phyloP scores from a whole-genome alignment of 495 filamentous ascomycete genomes.

The Talaromyces ruber region DNA sequence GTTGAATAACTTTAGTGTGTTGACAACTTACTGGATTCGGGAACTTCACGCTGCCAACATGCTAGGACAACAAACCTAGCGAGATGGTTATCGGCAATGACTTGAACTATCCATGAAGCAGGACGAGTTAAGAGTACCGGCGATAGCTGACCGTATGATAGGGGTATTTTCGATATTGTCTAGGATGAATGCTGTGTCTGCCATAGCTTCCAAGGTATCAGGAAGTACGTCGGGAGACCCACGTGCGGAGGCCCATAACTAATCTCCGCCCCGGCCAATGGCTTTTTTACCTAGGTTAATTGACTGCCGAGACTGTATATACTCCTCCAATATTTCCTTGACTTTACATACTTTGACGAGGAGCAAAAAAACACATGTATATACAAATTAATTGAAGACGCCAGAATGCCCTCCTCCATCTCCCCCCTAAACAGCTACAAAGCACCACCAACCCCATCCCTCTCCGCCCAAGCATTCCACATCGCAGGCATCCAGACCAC shows the following conservation, averaged over 20 bases:
- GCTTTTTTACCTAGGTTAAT: background rate
- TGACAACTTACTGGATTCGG: background rate
- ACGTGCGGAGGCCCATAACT: background rate
- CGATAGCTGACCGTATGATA: background rate
- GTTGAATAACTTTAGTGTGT: background rate
- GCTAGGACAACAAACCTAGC: background rate
- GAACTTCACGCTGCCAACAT: background rate
- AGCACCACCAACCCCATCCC: constrained; percentile 18
- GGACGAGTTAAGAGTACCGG: background rate
- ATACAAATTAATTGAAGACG: background rate
- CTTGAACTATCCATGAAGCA: background rate
- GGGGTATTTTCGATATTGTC: background rate
- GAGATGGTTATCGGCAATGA: background rate
- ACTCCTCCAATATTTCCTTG: background rate
- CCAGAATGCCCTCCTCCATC: background rate
- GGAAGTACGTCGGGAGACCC: background rate
- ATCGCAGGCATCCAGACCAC: constrained; percentile 71
- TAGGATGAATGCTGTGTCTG: background rate
- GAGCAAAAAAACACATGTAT: background rate
- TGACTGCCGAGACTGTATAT: background rate
- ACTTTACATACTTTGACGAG: too few relatives aligned
- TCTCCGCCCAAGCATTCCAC: constrained; percentile 53
- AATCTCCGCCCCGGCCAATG: background rate
- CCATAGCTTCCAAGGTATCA: background rate
- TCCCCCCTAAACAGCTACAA: constrained; percentile 6